A percentile compares a stretch with the other conserved stretches of the same genome.
Evolutionary conservation across 179 eudicot species (phyloP).

Genomic region (Camellia oleifera): DNA sequence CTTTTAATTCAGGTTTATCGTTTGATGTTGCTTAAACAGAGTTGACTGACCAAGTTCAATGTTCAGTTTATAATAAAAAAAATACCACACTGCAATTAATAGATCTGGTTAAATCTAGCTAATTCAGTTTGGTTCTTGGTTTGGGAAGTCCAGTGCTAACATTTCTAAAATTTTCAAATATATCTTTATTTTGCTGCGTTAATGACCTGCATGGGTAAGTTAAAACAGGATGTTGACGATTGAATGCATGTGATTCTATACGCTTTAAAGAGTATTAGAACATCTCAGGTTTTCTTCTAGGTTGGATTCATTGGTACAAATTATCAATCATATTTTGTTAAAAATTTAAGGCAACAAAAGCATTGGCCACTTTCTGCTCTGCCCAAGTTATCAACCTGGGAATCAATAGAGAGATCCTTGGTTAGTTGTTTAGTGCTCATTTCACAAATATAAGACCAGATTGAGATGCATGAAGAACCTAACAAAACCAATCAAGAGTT

Average conservation of each 20-base stretch:
- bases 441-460: not conserved
- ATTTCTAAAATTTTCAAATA: not conserved
- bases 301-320: not conserved
- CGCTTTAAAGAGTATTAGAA: slow-evolving; percentile 3
- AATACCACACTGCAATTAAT: not conserved
- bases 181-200: not conserved
- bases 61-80: not conserved
- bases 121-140: not conserved
- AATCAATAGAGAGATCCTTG: not conserved
- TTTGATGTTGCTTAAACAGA: not conserved
- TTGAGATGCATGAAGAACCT: slow-evolving; percentile 2
- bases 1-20: not conserved
- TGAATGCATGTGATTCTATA: not conserved
- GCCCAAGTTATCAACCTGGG: not conserved
- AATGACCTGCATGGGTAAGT: not conserved
- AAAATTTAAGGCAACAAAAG: not conserved
- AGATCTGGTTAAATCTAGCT: not conserved
- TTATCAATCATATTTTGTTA: not conserved
- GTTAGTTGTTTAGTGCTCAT: not conserved
- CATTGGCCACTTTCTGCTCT: not conserved
- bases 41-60: not conserved
- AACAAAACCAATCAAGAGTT: not conserved
- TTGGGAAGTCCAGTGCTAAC: not conserved
- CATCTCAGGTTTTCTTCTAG: not conserved
- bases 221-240: not conserved